Base-by-base conservation (phyloP, 2,329 filamentous ascomycete genomes). In the Colletotrichum endophyticum region DNA sequence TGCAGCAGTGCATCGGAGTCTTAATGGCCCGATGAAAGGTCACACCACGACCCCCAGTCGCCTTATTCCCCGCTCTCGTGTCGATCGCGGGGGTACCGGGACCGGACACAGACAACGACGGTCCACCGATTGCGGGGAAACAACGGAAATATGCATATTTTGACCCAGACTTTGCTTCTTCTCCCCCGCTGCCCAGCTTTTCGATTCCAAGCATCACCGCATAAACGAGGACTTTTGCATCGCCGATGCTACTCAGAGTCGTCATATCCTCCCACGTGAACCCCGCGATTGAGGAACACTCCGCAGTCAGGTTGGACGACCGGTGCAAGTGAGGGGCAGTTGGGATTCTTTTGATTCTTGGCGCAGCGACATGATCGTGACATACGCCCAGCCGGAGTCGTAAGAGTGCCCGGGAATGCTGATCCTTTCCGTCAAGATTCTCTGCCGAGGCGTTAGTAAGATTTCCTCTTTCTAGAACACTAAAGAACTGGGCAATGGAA, bases 101-200 rank as follows among this genome's bases (percentile, higher is more conserved):
- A 59, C 72, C 49, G 72, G 61, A 59, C 28, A 36, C n/a, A 25
- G 2, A 22, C 57, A 22, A 53, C 44, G 19, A 11, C 12, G 32
- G 27, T 62, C 53, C 34, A 64, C 13, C 59, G 22, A 27, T 71
- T 59, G 72, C 53, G 72, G 72, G 61, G 61, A 62, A 62, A 32
- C 6, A 6, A 44, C 36, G 22, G 56, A 62, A 36, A 36, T 25
- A 62, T 61, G 61, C 72, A 66, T 25, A 36, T 28, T 62, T 22
- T 27, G 22, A 36, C 62, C 49, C 44, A 70, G 69, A 25, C 15
- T 30, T 53, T 25, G 11, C n/a, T 22, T 15, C 19, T 56, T 64
- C 25, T 22, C 25, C 72, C 72, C 72, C 68, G 67, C 72, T 75
- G 72, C 72, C 72, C 66, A 74, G 72, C n/a, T 28, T 74, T 28